Evolutionary conservation across 441 rosid genomes (phyloP).

Genomic region (Corymbia calophylla): DNA sequence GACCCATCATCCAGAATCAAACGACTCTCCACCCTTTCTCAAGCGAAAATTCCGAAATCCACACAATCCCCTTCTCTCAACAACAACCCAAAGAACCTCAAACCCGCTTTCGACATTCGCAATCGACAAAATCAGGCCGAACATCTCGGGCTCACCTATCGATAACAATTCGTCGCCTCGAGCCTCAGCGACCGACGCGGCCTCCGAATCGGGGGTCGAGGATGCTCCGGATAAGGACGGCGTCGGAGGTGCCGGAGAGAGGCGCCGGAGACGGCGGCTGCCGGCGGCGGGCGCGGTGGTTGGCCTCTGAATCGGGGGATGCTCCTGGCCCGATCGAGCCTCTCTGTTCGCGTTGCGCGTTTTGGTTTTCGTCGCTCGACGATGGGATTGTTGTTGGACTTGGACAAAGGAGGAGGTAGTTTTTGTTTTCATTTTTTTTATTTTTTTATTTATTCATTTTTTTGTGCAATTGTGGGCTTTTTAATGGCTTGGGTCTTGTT

Average conservation of each 20-base stretch:
- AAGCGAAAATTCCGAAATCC: neutral
- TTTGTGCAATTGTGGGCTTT: neutral
- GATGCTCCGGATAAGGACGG: neutral
- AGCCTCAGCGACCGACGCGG: neutral
- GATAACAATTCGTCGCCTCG: neutral
- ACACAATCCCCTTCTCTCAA: neutral
- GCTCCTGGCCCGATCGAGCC: neutral
- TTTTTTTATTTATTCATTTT: rapidly evolving
- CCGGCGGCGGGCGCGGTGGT: neutral
- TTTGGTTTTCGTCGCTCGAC: neutral
- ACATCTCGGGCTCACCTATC: neutral
- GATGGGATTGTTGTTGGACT: neutral
- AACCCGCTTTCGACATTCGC: neutral
- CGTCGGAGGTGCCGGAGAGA: neutral
- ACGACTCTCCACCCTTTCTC: neutral
- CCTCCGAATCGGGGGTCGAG: neutral
- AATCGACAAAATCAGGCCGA: neutral
- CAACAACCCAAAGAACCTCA: neutral
- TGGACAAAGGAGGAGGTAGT: neutral
- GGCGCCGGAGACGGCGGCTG: neutral
- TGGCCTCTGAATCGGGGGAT: neutral
- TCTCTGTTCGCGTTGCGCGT: neutral
- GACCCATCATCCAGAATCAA: neutral
- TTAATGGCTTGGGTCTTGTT: neutral
- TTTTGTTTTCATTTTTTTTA: rapidly evolving